Percentiles rank a stretch among this genome's conserved stretches.
Evolutionary conservation across 179 eudicot genomes (phyloP).

Genomic region (Actinidia chinensis): DNA sequence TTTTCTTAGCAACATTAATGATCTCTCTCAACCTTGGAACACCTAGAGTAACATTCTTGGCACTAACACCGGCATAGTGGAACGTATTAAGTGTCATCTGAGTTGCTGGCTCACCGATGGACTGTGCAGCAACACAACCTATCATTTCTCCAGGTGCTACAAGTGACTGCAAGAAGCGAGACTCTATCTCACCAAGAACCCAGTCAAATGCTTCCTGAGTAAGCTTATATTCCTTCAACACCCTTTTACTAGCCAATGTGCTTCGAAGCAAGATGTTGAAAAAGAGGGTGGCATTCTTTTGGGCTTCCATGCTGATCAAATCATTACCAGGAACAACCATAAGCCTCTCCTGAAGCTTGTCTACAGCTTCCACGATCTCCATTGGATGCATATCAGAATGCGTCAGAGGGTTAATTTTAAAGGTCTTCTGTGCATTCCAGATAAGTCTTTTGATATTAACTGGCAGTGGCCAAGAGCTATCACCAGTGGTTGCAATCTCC

Average conservation of each 20-base stretch:
- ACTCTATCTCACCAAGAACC: slow-evolving; percentile 97
- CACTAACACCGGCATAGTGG: slow-evolving; percentile 99
- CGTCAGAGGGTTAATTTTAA: slow-evolving; percentile 48
- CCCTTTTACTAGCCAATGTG: slow-evolving; percentile 90
- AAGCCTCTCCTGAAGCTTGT: slow-evolving; percentile 93
- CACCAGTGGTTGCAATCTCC: too few species aligned
- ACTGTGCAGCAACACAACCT: slow-evolving; percentile 98
- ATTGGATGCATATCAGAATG: slow-evolving; percentile 94
- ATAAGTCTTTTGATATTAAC: too few species aligned
- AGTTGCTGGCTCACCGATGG: slow-evolving; percentile 99
- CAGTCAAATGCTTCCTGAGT: slow-evolving; percentile 95
- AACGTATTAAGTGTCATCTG: slow-evolving; percentile 98
- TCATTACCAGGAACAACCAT: slow-evolving; percentile 98
- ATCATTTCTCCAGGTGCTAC: slow-evolving; percentile 99
- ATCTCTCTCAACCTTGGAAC: slow-evolving; percentile 98
- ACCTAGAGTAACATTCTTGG: slow-evolving; percentile 97
- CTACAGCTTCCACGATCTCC: slow-evolving; percentile 97
- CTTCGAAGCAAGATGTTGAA: slow-evolving; percentile 93
- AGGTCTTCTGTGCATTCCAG: too few species aligned
- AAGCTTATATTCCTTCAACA: slow-evolving; percentile 84
- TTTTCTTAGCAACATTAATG: slow-evolving; percentile 95
- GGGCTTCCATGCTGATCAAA: slow-evolving; percentile 87
- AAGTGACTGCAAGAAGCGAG: slow-evolving; percentile 89
- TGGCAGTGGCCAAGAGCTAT: too few species aligned
- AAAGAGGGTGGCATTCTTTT: slow-evolving; percentile 91